These are phyloP conservation scores for Alnus rubra DNA, from an alignment of 306 rosid species.

Conservation along the genomic window DNA sequence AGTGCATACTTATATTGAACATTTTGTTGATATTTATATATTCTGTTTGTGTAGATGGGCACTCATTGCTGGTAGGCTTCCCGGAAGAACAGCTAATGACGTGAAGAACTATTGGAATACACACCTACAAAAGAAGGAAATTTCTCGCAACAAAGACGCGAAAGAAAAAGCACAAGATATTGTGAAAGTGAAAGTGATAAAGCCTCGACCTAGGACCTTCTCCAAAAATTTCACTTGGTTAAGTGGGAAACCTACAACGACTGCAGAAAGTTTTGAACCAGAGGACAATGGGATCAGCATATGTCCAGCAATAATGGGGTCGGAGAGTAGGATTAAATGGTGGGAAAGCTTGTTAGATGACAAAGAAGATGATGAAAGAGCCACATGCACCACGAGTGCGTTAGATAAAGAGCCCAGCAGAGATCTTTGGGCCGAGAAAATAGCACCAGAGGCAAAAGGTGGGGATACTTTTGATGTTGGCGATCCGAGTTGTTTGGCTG, in stretches of 20 bases:
- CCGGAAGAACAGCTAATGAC: slow-evolving; percentile 35
- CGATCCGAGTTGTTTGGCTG: neutral
- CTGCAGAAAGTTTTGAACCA: neutral
- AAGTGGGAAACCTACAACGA: neutral
- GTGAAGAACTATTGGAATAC: slow-evolving; percentile 41
- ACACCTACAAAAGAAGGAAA: neutral
- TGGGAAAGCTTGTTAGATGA: slow-evolving; percentile 19
- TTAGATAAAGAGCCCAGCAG: neutral
- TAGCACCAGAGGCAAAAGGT: neutral
- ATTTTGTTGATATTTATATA: neutral
- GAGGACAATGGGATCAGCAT: too few relatives aligned
- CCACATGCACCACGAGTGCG: neutral
- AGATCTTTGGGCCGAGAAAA: neutral
- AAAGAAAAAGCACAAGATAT: neutral
- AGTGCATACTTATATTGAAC: neutral
- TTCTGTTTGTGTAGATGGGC: slow-evolving; percentile 28
- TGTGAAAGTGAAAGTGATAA: slow-evolving; percentile 4
- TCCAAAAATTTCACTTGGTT: neutral
- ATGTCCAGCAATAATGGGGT: neutral
- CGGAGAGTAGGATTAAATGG: neutral
- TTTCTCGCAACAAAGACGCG: neutral
- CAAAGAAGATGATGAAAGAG: neutral
- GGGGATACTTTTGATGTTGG: neutral
- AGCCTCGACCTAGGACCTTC: slow-evolving; percentile 31
- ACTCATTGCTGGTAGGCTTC: slow-evolving; percentile 39